Evolutionary conservation across 78 protist genomes (phyloP).

Genomic region (Creolimax fragrantissima): DNA sequence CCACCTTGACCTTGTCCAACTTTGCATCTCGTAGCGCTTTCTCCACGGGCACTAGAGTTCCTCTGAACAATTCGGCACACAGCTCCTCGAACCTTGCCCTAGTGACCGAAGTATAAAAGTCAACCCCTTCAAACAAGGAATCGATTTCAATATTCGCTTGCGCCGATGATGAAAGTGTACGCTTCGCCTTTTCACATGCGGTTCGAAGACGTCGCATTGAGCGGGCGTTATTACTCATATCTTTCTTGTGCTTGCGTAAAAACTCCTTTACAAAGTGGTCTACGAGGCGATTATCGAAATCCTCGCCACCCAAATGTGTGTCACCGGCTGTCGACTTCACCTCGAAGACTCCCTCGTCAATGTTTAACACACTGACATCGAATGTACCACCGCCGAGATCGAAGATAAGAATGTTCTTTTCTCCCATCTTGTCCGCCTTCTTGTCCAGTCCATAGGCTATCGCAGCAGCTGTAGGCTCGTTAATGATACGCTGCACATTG

Average conservation of each 20-base stretch:
- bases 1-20: conserved; percentile 53
- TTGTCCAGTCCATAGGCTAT: conserved; percentile 94
- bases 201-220: conserved; percentile 84
- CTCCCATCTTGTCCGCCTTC: conserved; percentile 40
- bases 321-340: conserved; percentile 94
- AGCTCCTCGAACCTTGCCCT: conserved; percentile 96
- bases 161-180: conserved; percentile 69
- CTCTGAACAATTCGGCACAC: conserved; percentile 78
- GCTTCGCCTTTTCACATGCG: conserved; percentile 91
- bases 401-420: conserved; percentile 80
- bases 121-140: conserved; percentile 87
- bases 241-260: conserved; percentile 79
- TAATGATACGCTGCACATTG: conserved; percentile 82
- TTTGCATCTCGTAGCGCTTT: conserved; percentile 74
- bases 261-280: conserved; percentile 66
- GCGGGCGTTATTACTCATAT: conserved; percentile 54
- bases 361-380: conserved; percentile 84
- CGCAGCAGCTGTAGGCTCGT: conserved; percentile 98
- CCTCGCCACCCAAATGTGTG: conserved; percentile 97
- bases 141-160: conserved; percentile 89
- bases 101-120: conserved; percentile 81
- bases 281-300: conserved; percentile 86
- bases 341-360: conserved; percentile 88
- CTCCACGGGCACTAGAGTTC: conserved; percentile 78
- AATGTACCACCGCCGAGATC: conserved; percentile 98